Conservation (phyloP, 1,139 yeast species). For the Blastobotrys aristatus region DNA sequence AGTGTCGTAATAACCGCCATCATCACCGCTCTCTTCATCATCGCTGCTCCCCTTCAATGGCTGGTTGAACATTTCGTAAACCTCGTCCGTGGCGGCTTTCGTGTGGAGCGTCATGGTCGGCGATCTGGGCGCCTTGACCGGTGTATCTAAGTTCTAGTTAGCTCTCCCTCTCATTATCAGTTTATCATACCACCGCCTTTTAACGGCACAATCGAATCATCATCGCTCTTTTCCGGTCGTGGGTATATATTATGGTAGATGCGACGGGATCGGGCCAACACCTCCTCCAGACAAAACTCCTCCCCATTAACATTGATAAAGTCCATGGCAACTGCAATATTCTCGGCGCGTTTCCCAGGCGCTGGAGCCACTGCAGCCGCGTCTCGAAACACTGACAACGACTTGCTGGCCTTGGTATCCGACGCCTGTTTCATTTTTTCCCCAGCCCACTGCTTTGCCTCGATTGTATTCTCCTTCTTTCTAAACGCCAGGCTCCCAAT, state of each 20-base stretch:
- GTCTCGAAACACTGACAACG: constrained; percentile 43
- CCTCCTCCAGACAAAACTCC: constrained; percentile 57
- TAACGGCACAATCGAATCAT: constrained; percentile 22
- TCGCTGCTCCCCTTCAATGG: constrained; percentile 39
- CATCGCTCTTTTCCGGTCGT: constrained; percentile 9
- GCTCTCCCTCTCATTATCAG: neutral
- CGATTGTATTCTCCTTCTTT: constrained; percentile 59
- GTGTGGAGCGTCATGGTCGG: constrained; percentile 81
- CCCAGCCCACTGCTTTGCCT: constrained; percentile 65
- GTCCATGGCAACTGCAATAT: constrained; percentile 44
- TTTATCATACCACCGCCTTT: constrained; percentile 20
- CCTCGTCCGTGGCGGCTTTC: constrained; percentile 70
- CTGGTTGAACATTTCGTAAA: constrained; percentile 69
- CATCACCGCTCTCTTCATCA: constrained; percentile 15
- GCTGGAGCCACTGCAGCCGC: constrained; percentile 15
- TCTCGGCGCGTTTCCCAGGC: constrained; percentile 51
- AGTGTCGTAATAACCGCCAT: constrained; percentile 13
- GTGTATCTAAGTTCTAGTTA: constrained; percentile 13
- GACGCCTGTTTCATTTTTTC: constrained; percentile 46
- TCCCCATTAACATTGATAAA: constrained; percentile 48
- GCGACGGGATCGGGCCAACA: constrained; percentile 47
- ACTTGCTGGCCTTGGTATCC: constrained; percentile 24
- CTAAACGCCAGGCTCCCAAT: constrained; percentile 50
- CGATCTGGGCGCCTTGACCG: constrained; percentile 25
- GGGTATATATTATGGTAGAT: constrained; percentile 22